phyloP scores from a whole-genome alignment of 108 stramenopile species.

The Cyclotella choctawhatcheeana region DNA sequence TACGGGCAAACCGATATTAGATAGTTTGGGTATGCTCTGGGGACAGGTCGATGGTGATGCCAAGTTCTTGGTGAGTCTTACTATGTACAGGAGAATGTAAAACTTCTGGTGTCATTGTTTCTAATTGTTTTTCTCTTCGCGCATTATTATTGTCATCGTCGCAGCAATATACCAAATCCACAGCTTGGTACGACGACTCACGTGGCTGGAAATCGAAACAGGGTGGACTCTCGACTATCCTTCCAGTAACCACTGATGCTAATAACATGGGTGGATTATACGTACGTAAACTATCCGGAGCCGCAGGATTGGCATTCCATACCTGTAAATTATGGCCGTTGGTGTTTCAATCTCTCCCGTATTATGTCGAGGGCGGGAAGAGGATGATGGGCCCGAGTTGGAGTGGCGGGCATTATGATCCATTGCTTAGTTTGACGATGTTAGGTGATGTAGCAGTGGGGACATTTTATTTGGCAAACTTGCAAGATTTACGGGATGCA shows the following conservation, averaged over 20 bases:
- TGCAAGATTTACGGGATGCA: slow-evolving; percentile 63
- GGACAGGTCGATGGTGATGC: slow-evolving; percentile 47
- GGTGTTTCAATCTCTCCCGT: slow-evolving; percentile 65
- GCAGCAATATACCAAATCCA: slow-evolving; percentile 80
- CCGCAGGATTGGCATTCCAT: slow-evolving; percentile 72
- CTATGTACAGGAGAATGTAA: background rate
- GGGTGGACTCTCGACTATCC: slow-evolving; percentile 82
- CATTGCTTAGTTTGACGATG: slow-evolving; percentile 59
- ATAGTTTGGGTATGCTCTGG: slow-evolving; percentile 41
- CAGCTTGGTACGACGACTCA: slow-evolving; percentile 71
- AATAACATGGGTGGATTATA: slow-evolving; percentile 92
- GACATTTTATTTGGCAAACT: slow-evolving; percentile 57
- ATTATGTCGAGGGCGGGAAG: background rate
- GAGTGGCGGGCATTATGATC: slow-evolving; percentile 77
- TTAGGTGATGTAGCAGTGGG: slow-evolving; percentile 62
- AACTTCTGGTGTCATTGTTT: background rate
- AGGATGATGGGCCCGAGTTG: slow-evolving; percentile 68
- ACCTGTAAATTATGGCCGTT: slow-evolving; percentile 80
- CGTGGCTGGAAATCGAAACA: slow-evolving; percentile 87
- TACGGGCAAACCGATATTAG: slow-evolving; percentile 74
- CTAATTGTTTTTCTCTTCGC: background rate
- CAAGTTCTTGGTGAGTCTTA: slow-evolving; percentile 60
- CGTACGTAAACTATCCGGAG: slow-evolving; percentile 82
- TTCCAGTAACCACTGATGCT: slow-evolving; percentile 74
- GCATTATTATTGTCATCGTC: background rate